These are phyloP conservation scores for Rutstroemia sp. DNA, from an alignment of 2,329 filamentous ascomycete species.

Conservation along the genomic window DNA sequence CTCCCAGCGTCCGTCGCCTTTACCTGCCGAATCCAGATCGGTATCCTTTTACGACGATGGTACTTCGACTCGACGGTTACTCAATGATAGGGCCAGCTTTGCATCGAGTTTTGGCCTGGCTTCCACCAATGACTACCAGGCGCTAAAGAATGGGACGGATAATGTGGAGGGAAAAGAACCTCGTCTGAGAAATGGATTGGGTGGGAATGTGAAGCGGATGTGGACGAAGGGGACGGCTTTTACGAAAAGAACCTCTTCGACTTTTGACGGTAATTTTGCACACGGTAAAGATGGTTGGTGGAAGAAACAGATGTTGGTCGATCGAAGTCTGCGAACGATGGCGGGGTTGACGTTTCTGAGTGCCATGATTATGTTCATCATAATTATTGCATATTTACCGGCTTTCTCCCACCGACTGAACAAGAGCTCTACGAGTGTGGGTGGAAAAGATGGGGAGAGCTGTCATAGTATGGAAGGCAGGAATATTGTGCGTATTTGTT, in stretches of 20 bases:
- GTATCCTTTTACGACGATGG: background rate
- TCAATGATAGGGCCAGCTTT: background rate
- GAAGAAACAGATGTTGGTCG: slow-evolving; percentile 19
- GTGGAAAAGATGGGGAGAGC: slow-evolving; percentile 15
- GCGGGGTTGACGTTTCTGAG: slow-evolving; percentile 16
- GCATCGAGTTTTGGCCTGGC: background rate
- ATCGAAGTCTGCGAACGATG: slow-evolving; percentile 17
- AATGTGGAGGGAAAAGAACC: background rate
- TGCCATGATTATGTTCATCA: slow-evolving; percentile 15
- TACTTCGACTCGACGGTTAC: background rate
- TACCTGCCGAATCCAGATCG: background rate
- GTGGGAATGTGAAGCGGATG: slow-evolving; percentile 1
- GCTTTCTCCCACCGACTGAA: slow-evolving; percentile 12
- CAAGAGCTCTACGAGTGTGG: slow-evolving; percentile 11
- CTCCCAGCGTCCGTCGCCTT: background rate
- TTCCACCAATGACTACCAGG: background rate
- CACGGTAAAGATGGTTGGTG: slow-evolving; percentile 17
- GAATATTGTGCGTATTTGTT: slow-evolving; percentile 12
- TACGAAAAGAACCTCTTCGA: background rate
- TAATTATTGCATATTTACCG: slow-evolving; percentile 12
- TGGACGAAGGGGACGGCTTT: slow-evolving; percentile 1
- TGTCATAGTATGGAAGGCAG: slow-evolving; percentile 11
- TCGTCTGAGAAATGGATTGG: background rate
- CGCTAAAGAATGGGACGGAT: background rate
- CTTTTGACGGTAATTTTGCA: slow-evolving; percentile 18